Base-by-base conservation (phyloP, 441 rosid genomes). In the Brassica balearica region DNA sequence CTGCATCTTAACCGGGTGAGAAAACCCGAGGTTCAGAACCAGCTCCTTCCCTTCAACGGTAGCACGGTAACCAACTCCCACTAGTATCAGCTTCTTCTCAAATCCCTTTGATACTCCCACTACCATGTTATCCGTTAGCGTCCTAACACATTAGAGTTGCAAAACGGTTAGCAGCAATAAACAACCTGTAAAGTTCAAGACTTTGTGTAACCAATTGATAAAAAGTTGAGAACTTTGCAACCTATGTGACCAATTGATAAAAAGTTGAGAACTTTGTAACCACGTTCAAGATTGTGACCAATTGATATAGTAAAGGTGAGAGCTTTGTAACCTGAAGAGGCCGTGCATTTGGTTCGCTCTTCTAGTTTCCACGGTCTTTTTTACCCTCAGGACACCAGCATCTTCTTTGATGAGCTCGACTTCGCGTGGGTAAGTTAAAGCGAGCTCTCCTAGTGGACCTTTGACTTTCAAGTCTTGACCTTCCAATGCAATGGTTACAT, bases 301-400 rank as follows among this genome's bases (percentile, higher is more conserved):
- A 29, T 29, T 29, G 34, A 29, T 29, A 29, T 29, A 29, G 5
- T 29, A 29, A 29, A 29, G 34, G 34, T 29, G 34, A 29, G 34
- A 29, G 34, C 34, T 29, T 29, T 78, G 79, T 17, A 69, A 93
- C 99, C 99, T 95, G 90, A 92, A 95, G 79, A 95, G 98, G 29
- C 99, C 97, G 43, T 93, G 98, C 97, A 95, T 93, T 85, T 95
- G 95, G 83, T 93, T 93, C 56, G 98, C 99, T 75, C 97, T 91
- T 87, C 94, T 83, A 14, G 96, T 87, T 72, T 95, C 96, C 12
- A 86, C 38, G 1, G 98, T 87, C 71, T 92, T 95, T 69, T 2
- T 84, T n/a, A 95, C 91, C 78, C 85, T 87, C 64, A 93, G 48
- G 12, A 76, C 1, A 19, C 96, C 94, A 1, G 93, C 77, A 25